These are phyloP conservation scores for Wallacemonas sp. DNA, from an alignment of 208 protist species.

Conservation along the genomic window DNA sequence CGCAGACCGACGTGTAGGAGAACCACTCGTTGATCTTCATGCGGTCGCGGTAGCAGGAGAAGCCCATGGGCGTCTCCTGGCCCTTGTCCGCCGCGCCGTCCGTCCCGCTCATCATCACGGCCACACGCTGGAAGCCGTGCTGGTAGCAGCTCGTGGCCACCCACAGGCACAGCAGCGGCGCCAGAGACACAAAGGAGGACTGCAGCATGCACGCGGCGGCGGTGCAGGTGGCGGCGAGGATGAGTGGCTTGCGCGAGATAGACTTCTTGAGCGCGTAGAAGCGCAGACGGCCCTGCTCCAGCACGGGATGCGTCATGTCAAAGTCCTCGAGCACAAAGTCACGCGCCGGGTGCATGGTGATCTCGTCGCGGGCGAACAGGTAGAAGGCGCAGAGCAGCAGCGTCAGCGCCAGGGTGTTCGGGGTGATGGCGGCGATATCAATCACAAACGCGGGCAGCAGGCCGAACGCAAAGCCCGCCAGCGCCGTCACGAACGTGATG, in stretches of 20 bases:
- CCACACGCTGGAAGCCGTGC: conserved; percentile 38
- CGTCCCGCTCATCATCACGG: conserved; percentile 29
- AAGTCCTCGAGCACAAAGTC: conserved; percentile 25
- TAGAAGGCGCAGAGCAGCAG: conserved; percentile 28
- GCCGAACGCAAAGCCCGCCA: conserved; percentile 18
- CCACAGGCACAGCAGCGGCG: conserved; percentile 33
- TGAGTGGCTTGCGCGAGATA: conserved; percentile 18
- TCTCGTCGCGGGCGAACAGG: conserved; percentile 26
- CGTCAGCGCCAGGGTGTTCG: conserved; percentile 25
- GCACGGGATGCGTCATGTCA: conserved; percentile 22
- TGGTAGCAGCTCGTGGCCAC: conserved; percentile 38
- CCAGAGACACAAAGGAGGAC: conserved; percentile 22
- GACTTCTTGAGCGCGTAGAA: conserved; percentile 25
- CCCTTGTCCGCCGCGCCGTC: neutral
- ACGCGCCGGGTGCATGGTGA: conserved; percentile 20
- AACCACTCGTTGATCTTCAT: conserved; percentile 26
- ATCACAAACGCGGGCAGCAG: conserved; percentile 44
- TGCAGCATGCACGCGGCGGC: conserved; percentile 24
- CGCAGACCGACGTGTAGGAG: conserved; percentile 17
- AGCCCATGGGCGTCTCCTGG: conserved; percentile 21
- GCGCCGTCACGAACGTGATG: neutral
- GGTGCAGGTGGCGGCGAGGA: conserved; percentile 3
- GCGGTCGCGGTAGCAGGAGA: conserved; percentile 58
- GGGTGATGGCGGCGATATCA: conserved; percentile 42
- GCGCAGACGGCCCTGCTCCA: conserved; percentile 24